phyloP scores from a whole-genome alignment of 2,329 filamentous ascomycete genomes.

The Chaetomium sp. region DNA sequence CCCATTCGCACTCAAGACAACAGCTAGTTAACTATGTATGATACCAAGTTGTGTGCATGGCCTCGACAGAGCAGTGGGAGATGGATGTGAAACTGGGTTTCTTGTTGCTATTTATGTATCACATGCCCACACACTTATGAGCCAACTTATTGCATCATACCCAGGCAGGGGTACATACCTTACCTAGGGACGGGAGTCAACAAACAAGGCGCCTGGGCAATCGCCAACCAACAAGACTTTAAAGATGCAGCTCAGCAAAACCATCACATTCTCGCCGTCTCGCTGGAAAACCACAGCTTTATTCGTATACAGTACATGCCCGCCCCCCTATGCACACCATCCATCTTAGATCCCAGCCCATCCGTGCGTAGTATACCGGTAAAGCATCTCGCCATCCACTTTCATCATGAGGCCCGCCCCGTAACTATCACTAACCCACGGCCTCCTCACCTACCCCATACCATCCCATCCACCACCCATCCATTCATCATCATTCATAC shows the following conservation, averaged over 20 bases:
- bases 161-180: neutral
- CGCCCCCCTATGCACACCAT: neutral
- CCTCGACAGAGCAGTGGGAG: no score
- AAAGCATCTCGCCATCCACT: no score
- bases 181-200: neutral
- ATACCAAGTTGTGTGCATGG: neutral
- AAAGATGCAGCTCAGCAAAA: neutral
- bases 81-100: no score
- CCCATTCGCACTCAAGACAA: neutral
- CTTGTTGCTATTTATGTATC: no score
- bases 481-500: constrained; percentile 36
- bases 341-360: neutral
- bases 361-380: neutral
- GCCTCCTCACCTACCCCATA: no score
- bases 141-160: neutral
- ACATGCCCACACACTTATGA: neutral
- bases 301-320: neutral
- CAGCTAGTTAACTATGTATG: neutral
- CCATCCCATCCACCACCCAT: neutral
- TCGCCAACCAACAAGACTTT: neutral
- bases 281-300: neutral
- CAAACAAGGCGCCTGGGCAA: neutral
- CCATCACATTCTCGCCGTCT: neutral
- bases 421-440: neutral
- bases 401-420: no score